These are phyloP conservation scores for Phialemoniopsis sp. DNA, from an alignment of 2,329 filamentous ascomycete species.

Conservation along the genomic window DNA sequence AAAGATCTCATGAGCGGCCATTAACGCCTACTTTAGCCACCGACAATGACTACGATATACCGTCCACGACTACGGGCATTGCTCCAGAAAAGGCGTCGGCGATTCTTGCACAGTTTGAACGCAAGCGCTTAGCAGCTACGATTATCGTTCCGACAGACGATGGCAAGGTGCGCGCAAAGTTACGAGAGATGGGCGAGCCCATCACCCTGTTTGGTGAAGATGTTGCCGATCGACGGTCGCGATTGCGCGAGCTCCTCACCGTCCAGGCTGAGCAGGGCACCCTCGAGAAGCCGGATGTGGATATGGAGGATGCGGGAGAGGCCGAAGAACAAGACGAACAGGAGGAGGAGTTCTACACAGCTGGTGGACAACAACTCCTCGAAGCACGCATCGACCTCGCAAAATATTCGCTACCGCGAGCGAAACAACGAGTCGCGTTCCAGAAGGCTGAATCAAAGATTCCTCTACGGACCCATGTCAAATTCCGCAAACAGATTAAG, in stretches of 20 bases:
- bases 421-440: conserved; percentile 70
- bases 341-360: conserved; percentile 94
- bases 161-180: conserved; percentile 71
- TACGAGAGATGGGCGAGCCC: conserved; percentile 87
- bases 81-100: conserved; percentile 80
- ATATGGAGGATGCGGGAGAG: conserved; percentile 53
- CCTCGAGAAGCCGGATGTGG: conserved; percentile 53
- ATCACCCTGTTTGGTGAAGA: conserved; percentile 94
- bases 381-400: conserved; percentile 77
- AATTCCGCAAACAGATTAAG: conserved; percentile 85
- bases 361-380: conserved; percentile 70
- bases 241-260: conserved; percentile 76
- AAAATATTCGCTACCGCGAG: conserved; percentile 76
- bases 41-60: conserved; percentile 84
- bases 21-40: conserved; percentile 23
- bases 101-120: conserved; percentile 82
- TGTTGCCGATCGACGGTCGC: conserved; percentile 77
- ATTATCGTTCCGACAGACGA: conserved; percentile 93
- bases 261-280: conserved; percentile 63
- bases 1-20: background rate
- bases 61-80: conserved; percentile 58
- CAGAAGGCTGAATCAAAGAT: conserved; percentile 81
- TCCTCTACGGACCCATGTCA: conserved; percentile 83
- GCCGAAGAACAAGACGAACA: conserved; percentile 66
- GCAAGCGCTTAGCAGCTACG: conserved; percentile 82